Base-by-base conservation (phyloP, 768 basidiomycete species). In the Tulasnella calospora region DNA sequence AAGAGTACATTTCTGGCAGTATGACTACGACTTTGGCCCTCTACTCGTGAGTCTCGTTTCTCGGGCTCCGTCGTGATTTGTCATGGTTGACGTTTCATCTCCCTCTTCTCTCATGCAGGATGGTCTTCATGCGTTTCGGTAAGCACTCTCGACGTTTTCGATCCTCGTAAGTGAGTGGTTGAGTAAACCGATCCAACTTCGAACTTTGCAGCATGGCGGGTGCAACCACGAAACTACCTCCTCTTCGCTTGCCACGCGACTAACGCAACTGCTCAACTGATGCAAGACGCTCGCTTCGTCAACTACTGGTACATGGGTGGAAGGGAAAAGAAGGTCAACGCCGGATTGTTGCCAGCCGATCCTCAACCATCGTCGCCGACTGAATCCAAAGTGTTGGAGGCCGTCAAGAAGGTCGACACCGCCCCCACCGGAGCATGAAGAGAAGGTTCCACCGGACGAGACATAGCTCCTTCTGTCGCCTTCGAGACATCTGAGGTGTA, bases 91-190 rank as follows among this genome's bases (percentile, higher is more conserved):
- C 71, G 71, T 46, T 36, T 72, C 9, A 13, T 13, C 23, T 17
- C 61, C 4, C 33, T 17, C 33, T 89, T 86, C 30, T 61, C 33
- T 33, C 46, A 33, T 77, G 72, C 79, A 90, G 89, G 5, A 82
- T 88, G 84, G 94, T 98, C 80, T 99, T 99, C 87, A 96, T 96
- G 92, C 94, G 96, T 23, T 96, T 96, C 82, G 95, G 95, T 95
- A 75, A 79, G 90, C 84, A 55, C 55, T 27, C 23, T 72, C 17
- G 80, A 79, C 81, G 67, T 82, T 81, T 55, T 47, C 1, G 70
- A 41, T 27, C 30, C 41, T 46, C 19, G 33, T 5, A 1, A 5
- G n/a, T 30, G 23, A 21, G 23, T 71, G 40, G 41, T 55, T 75
- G 41, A 72, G 21, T 36, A 10, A 4, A 47, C 51, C 13, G 17